Evolutionary conservation across 495 filamentous ascomycete species (phyloP).

Genomic region (Cudoniella acicularis): DNA sequence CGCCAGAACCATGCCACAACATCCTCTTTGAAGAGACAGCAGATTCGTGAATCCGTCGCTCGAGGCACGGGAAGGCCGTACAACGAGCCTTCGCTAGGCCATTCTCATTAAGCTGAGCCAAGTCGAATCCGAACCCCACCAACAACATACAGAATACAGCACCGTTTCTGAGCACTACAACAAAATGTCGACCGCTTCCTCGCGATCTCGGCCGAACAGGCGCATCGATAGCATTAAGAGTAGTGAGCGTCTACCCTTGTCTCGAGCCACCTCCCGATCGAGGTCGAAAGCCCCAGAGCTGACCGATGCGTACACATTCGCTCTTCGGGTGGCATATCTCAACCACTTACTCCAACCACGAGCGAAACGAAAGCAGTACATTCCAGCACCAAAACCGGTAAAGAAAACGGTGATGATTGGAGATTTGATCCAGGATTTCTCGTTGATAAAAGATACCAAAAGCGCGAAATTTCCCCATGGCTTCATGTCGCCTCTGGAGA

Average conservation of each 20-base stretch:
- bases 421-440: constrained; percentile 71
- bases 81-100: neutral
- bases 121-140: constrained; percentile 3
- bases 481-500: constrained; percentile 69
- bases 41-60: neutral
- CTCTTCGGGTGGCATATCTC: constrained; percentile 88
- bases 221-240: constrained; percentile 42
- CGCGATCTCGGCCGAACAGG: constrained; percentile 36
- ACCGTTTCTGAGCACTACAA: neutral
- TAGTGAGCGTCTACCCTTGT: constrained; percentile 21
- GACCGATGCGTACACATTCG: constrained; percentile 83
- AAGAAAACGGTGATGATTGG: constrained; percentile 62
- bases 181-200: constrained; percentile 45
- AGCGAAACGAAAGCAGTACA: constrained; percentile 80
- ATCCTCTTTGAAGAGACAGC: neutral
- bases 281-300: constrained; percentile 41
- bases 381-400: constrained; percentile 56
- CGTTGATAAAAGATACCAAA: constrained; percentile 63
- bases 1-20: neutral
- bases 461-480: constrained; percentile 78
- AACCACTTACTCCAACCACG: constrained; percentile 90
- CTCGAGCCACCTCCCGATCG: constrained; percentile 36
- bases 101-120: too few species aligned
- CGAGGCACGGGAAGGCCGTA: neutral
- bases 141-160: neutral